These are phyloP conservation scores for Paradendryphiella salina DNA, from an alignment of 2,329 filamentous ascomycete species.

Conservation along the genomic window DNA sequence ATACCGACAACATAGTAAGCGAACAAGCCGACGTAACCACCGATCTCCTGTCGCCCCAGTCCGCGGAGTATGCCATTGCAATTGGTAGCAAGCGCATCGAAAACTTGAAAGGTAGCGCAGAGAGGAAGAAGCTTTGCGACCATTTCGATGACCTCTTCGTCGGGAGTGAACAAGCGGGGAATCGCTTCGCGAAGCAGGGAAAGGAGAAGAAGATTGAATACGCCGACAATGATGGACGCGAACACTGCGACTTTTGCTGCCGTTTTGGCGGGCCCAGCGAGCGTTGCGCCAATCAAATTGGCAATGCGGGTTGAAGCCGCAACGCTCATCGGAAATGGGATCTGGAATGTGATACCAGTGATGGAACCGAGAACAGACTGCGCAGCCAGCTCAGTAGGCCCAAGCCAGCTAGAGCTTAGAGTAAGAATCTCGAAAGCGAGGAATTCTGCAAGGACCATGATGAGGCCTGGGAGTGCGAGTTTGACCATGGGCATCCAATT, in stretches of 20 bases:
- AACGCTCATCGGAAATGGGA: constrained; percentile 89
- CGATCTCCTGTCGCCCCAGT: constrained; percentile 84
- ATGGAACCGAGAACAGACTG: constrained; percentile 84
- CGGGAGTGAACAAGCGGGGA: constrained; percentile 72
- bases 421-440: constrained; percentile 91
- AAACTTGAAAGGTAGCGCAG: constrained; percentile 85
- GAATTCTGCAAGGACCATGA: constrained; percentile 95
- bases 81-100: constrained; percentile 77
- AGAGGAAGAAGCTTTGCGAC: constrained; percentile 72
- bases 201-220: constrained; percentile 76
- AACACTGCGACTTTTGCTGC: constrained; percentile 76
- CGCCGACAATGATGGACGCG: constrained; percentile 69
- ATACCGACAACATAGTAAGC: constrained; percentile 86
- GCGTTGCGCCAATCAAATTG: constrained; percentile 85
- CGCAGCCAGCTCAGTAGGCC: constrained; percentile 77
- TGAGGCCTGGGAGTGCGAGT: constrained; percentile 82
- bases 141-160: constrained; percentile 67
- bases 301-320: constrained; percentile 86
- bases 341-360: constrained; percentile 79
- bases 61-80: constrained; percentile 86
- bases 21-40: constrained; percentile 83
- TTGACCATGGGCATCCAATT: constrained; percentile 87
- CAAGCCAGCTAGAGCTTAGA: constrained; percentile 77
- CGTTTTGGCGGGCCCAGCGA: constrained; percentile 77
- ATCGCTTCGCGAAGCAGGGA: constrained; percentile 71